phyloP scores from a whole-genome alignment of 2,329 filamentous ascomycete species.

The Epichloe elymi region DNA sequence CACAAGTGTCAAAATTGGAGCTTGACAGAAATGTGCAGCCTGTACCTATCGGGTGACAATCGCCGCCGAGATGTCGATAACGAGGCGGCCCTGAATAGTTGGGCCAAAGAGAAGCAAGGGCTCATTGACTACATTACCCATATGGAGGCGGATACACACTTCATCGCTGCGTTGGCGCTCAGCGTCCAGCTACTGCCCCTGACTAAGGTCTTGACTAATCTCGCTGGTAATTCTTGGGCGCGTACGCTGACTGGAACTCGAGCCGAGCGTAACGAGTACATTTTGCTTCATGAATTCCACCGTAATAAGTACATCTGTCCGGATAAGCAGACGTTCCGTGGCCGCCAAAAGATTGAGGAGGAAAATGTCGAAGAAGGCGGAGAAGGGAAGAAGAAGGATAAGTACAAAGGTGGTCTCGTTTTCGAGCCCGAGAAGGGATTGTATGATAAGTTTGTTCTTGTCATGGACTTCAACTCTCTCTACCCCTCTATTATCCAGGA shows the following conservation, averaged over 20 bases:
- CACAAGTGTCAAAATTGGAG: slow-evolving; percentile 96
- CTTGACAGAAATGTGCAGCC: slow-evolving; percentile 89
- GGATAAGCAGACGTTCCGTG: slow-evolving; percentile 77
- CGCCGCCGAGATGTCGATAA: slow-evolving; percentile 76
- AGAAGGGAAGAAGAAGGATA: slow-evolving; percentile 93
- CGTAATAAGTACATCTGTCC: slow-evolving; percentile 96
- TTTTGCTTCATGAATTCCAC: slow-evolving; percentile 93
- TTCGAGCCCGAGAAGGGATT: slow-evolving; percentile 96
- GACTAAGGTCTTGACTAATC: slow-evolving; percentile 88
- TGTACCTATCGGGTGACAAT: slow-evolving; percentile 66
- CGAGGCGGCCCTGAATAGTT: slow-evolving; percentile 73
- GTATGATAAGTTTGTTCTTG: slow-evolving; percentile 94
- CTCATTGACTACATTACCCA: slow-evolving; percentile 89
- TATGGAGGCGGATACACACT: slow-evolving; percentile 91
- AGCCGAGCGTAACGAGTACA: slow-evolving; percentile 97
- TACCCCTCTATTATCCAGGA: slow-evolving; percentile 99
- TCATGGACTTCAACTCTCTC: slow-evolving; percentile 99
- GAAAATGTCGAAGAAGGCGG: slow-evolving; percentile 51
- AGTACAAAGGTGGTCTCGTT: slow-evolving; percentile 95
- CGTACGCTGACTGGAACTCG: slow-evolving; percentile 89
- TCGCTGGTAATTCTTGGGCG: slow-evolving; percentile 97
- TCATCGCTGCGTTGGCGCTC: slow-evolving; percentile 80
- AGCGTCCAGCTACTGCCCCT: slow-evolving; percentile 84
- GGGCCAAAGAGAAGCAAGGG: slow-evolving; percentile 65
- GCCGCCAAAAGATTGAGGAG: slow-evolving; percentile 59